These are phyloP conservation scores for Mycena capillaripes DNA, from an alignment of 768 basidiomycete species.

Conservation along the genomic window DNA sequence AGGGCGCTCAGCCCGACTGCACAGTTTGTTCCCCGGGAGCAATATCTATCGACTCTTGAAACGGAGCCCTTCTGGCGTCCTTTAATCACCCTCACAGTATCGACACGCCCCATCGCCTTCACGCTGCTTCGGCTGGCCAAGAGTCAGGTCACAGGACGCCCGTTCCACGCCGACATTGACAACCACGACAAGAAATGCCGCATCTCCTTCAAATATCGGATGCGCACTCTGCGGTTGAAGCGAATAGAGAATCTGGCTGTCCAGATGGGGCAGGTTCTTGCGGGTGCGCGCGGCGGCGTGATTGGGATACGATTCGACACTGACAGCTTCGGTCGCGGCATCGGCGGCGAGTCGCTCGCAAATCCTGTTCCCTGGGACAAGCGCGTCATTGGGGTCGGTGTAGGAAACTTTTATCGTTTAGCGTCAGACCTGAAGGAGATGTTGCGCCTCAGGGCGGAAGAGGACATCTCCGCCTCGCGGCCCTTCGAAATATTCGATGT, in stretches of 20 bases:
- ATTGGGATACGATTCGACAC: conserved; percentile 51
- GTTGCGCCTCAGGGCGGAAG: neutral
- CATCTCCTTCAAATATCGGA: conserved; percentile 46
- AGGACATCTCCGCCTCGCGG: neutral
- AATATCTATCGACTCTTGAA: conserved; percentile 46
- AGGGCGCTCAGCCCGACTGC: neutral
- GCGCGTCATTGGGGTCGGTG: conserved; percentile 50
- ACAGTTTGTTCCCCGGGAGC: conserved; percentile 35
- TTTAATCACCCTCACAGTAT: conserved; percentile 53
- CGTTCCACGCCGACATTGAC: conserved; percentile 51
- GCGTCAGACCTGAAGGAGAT: conserved; percentile 12
- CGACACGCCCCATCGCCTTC: conserved; percentile 57
- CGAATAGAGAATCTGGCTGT: conserved; percentile 48
- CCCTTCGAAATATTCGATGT: conserved; percentile 7
- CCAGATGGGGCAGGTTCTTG: conserved; percentile 46
- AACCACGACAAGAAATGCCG: conserved; percentile 51
- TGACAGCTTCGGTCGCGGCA: conserved; percentile 48
- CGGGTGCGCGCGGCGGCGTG: conserved; percentile 54
- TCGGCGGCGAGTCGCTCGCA: conserved; percentile 54
- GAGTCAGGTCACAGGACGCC: conserved; percentile 47
- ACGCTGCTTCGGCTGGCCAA: conserved; percentile 50
- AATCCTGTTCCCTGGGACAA: conserved; percentile 46
- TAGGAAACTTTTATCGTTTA: conserved; percentile 35
- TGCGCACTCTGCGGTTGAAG: conserved; percentile 51
- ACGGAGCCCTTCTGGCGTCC: conserved; percentile 56